Evolutionary conservation across 768 basidiomycete genomes (phyloP), one percentile per base, ranked within the genome.

Genomic region (Postia placenta): DNA sequence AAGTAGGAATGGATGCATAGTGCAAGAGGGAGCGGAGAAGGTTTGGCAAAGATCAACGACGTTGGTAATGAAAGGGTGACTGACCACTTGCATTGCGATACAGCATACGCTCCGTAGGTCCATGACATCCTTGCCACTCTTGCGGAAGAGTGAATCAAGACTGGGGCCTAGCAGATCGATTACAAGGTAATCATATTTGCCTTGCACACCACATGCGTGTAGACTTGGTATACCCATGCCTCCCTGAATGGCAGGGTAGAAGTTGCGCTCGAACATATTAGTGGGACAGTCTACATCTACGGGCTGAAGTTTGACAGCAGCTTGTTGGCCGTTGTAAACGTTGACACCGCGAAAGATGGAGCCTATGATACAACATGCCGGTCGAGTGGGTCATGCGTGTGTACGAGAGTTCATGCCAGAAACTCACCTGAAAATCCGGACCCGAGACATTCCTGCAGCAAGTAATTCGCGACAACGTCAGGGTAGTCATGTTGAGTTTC

Each of bases 41-140:
- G 39, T 41, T 39, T 22, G 38, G 19, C 20, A 28, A 57, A 17
- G 11, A n/a, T n/a, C 38, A 9, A n/a, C 19, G 7, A 22, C 9
- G 12, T 37, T 19, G 42, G 38, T 38, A 20, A 19, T 5, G 42
- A 35, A 26, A 3, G 47, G 28, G 33, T 41, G 23, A 65, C 79
- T 67, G 54, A 89, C 87, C 67, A 87, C 66, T 74, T 90, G 87
- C 60, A 87, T 80, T 7, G 85, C 87, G 52, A 88, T 79, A 36
- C 78, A 76, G 56, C 85, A 87, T 35, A 84, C 83, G 44, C 80
- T 85, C 35, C 87, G 73, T 12, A 89, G 59, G 65, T 87, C 85
- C 72, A 89, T 75, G 4, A 66, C 66, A 17, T 75, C 74, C 60
- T 76, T 78, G 33, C 77, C 79, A 49, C 70, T 74, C 56, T 70